Evolutionary conservation across 495 filamentous ascomycete species (phyloP), one percentile per base, ranked within the genome.

Genomic region (Penicillium crystallinum): DNA sequence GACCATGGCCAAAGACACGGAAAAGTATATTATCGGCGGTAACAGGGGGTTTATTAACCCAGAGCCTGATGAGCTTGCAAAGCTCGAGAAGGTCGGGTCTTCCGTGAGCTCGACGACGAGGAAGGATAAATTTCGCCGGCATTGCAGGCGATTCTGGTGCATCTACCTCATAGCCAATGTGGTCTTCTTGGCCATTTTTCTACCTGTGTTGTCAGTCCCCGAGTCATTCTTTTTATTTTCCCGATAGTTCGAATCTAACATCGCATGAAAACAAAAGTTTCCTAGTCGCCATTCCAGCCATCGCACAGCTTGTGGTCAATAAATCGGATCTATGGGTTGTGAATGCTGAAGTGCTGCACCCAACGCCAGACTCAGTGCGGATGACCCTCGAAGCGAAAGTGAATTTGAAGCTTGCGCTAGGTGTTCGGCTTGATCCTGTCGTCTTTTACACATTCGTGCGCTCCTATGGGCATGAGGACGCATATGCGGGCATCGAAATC

Each of bases 301-400:
- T 76, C 41, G 69, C 73, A 2, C 73, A 74, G 47, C 52, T 66
- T 29, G 63, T 76, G 29, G 62, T 75, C 34, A 60, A 70, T 47
- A 65, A 66, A 18, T 69, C 69, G 0, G 55, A 57, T 12, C 61
- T 76, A 17, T 45, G 65, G 10, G 58, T 76, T 15, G 59, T 62
- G 44, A 58, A 62, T 15, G 68, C 68, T 1, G 45, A 56, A 4
- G 59, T 75, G 14, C 52, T 64, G 17, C 36, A 67, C 10, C 66
- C 69, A n/a, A 64, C 63, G 2, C 57, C 62, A 2, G 61, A 70
- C n/a, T 64, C 63, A 1, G 50, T 72, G 7, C 45, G 60, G 5
- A 43, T 75, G 39, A 65, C 62, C 2, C 36, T 74, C 6, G 36
- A 62, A 35, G 57, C 72, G 0, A 64, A 69, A 1, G 46, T 75